phyloP scores from a whole-genome alignment of 495 filamentous ascomycete genomes.

The Lophiotrema nucula region DNA sequence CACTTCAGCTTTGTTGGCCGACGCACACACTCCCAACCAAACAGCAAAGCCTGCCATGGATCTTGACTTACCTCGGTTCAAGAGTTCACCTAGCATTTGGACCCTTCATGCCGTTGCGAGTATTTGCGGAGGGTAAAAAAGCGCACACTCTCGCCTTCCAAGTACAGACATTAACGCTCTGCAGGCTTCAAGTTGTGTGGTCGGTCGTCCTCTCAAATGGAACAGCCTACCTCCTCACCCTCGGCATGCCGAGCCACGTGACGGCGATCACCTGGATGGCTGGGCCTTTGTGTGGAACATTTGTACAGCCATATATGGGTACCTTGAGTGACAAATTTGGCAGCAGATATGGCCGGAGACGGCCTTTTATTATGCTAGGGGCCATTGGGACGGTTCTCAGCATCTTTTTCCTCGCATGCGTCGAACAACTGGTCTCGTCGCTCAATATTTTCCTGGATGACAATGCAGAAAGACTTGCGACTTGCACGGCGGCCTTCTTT shows the following conservation, averaged over 20 bases:
- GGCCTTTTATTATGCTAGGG: conserved; percentile 24
- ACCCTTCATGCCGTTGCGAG: neutral
- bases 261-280: conserved; percentile 29
- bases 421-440: neutral
- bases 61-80: too few relatives aligned
- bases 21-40: too few relatives aligned
- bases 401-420: conserved; percentile 11
- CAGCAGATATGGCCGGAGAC: conserved; percentile 15
- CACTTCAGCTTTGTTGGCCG: too few relatives aligned
- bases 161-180: neutral
- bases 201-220: conserved; percentile 2
- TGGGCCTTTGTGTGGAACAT: conserved; percentile 25
- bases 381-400: neutral
- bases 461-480: neutral
- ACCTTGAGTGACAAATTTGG: conserved; percentile 16
- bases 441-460: neutral
- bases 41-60: too few relatives aligned
- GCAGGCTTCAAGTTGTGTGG: conserved; percentile 3
- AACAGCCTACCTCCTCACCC: conserved; percentile 18
- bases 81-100: too few relatives aligned
- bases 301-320: conserved; percentile 32
- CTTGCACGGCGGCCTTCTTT: neutral
- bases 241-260: conserved; percentile 19
- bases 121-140: neutral
- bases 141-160: neutral